Evolutionary conservation across 1,284 basidiomycete genomes (phyloP).

Genomic region (Pascua sp.): DNA sequence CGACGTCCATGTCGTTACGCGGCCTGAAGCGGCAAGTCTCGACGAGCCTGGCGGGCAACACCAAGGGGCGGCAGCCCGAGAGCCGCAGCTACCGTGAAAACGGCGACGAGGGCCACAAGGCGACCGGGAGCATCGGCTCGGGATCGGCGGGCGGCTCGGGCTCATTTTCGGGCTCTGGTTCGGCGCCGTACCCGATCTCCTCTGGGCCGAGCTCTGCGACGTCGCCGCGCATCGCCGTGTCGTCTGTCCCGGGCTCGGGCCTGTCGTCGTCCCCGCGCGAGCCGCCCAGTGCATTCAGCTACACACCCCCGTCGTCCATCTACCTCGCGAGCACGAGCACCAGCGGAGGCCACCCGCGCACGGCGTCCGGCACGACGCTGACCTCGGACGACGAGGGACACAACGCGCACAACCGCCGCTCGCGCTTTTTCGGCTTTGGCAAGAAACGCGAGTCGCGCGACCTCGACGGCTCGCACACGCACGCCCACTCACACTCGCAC

Average conservation of each 20-base stretch:
- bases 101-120: background rate
- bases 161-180: background rate
- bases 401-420: background rate
- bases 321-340: no score
- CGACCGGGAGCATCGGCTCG: background rate
- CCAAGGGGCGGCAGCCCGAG: no score
- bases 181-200: no score
- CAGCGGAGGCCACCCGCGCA: no score
- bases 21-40: conserved; percentile 6
- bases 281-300: no score
- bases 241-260: no score
- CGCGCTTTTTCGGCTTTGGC: conserved; percentile 12
- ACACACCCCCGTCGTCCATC: no score
- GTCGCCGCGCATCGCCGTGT: no score
- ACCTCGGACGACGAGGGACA: no score
- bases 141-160: background rate
- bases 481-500: background rate
- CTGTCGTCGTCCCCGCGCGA: no score
- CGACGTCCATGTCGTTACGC: conserved; percentile 7
- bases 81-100: background rate
- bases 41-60: background rate
- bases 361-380: no score
- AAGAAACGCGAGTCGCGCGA: background rate
- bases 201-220: no score
- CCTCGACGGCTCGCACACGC: background rate